phyloP scores from a whole-genome alignment of 2,329 filamentous ascomycete species.

The Neofusicoccum cordaticola region DNA sequence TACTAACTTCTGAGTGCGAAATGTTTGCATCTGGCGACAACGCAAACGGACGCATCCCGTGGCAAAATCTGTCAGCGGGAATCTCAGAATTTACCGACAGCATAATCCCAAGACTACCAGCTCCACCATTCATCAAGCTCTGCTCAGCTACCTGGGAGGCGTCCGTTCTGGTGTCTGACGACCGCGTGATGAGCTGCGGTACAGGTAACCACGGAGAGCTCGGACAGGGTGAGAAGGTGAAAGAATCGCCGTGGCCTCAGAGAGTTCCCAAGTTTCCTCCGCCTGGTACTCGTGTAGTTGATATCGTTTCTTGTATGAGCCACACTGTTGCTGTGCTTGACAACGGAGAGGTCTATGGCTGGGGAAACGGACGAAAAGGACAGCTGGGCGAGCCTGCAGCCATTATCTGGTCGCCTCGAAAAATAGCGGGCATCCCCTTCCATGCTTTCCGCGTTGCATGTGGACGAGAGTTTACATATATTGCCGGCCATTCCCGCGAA shows the following conservation, averaged over 20 bases:
- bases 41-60: constrained; percentile 35
- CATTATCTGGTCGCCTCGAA: constrained; percentile 22
- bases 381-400: constrained; percentile 66
- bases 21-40: constrained; percentile 67
- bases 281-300: constrained; percentile 50
- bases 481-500: constrained; percentile 55
- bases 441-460: constrained; percentile 66
- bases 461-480: constrained; percentile 80
- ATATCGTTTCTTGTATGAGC: constrained; percentile 70
- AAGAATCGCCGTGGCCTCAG: constrained; percentile 34
- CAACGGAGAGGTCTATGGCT: constrained; percentile 78
- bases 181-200: constrained; percentile 62
- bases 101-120: background rate
- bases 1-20: constrained; percentile 59
- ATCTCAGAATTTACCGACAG: background rate
- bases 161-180: constrained; percentile 57
- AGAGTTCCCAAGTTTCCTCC: constrained; percentile 68
- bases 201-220: constrained; percentile 69
- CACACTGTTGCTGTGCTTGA: constrained; percentile 73
- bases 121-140: constrained; percentile 23
- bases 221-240: constrained; percentile 52
- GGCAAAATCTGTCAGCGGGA: background rate
- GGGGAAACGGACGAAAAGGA: constrained; percentile 83
- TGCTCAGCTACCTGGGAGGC: constrained; percentile 78
- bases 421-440: constrained; percentile 54